Conservation (phyloP, 225 moss, liverwort and hornwort genomes). For the Sphagnum tenellum region DNA sequence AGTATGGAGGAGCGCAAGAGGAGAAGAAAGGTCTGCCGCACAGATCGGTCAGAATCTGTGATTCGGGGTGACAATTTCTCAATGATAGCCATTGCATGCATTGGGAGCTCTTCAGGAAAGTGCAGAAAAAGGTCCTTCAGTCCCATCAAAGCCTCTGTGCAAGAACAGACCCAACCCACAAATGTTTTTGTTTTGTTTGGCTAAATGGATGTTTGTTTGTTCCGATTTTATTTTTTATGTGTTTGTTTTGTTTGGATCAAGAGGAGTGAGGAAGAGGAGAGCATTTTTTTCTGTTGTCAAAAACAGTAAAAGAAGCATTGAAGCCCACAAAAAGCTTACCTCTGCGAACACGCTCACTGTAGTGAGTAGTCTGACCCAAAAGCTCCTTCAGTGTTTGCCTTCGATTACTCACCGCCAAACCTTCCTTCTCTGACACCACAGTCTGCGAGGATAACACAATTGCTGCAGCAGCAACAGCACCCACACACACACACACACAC, state of each 20-base stretch:
- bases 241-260: too few species aligned
- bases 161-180: not conserved
- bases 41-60: conserved; percentile 73
- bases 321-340: conserved; percentile 23
- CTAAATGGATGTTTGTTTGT: not conserved
- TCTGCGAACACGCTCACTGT: conserved; percentile 84
- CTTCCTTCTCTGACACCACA: conserved; percentile 76
- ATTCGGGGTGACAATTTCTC: conserved; percentile 85
- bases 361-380: conserved; percentile 79
- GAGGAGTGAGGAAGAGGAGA: too few species aligned
- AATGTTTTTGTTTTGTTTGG: not conserved
- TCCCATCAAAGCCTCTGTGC: conserved; percentile 76
- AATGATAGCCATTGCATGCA: conserved; percentile 71
- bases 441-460: conserved; percentile 89
- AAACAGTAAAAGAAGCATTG: too few species aligned
- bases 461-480: conserved; percentile 27
- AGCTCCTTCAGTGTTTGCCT: conserved; percentile 91
- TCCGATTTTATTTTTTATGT: too few species aligned
- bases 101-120: conserved; percentile 67
- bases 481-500: too few species aligned
- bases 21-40: conserved; percentile 66
- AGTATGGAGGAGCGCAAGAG: conserved; percentile 69
- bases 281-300: too few species aligned
- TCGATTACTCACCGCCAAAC: conserved; percentile 73
- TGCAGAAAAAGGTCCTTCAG: conserved; percentile 69